Percentiles rank a stretch among this genome's conserved stretches.
Evolutionary conservation across 2,329 filamentous ascomycete genomes (phyloP).

Genomic region (Xylariaceae sp.): DNA sequence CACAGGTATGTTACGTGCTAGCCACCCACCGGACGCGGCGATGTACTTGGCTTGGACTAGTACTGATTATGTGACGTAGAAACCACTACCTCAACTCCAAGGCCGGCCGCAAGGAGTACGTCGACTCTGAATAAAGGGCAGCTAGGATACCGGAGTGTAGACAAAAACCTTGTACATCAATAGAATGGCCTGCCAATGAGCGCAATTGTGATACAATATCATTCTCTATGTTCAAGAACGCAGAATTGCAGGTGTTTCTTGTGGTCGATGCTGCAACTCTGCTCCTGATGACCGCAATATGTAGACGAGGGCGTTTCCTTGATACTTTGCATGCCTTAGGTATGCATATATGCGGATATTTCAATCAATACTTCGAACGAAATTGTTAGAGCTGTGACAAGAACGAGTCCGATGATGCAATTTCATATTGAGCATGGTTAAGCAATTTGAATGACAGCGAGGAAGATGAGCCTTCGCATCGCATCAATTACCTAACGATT

Average conservation of each 20-base stretch:
- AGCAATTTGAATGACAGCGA: no score
- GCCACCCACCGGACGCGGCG: not conserved
- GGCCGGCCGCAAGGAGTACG: conserved; percentile 28
- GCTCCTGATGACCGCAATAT: no score
- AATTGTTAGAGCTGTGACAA: no score
- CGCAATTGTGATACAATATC: conserved; percentile 7
- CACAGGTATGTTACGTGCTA: conserved; percentile 61
- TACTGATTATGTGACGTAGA: conserved; percentile 18
- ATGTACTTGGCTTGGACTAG: not conserved
- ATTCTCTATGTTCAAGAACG: conserved; percentile 8
- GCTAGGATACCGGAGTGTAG: conserved; percentile 19
- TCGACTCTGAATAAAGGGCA: conserved; percentile 21
- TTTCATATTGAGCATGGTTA: no score
- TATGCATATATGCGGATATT: no score
- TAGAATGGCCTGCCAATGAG: conserved; percentile 21
- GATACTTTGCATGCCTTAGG: no score
- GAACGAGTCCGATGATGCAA: no score
- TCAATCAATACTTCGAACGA: no score
- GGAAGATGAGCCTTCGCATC: no score
- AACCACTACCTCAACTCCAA: conserved; percentile 35
- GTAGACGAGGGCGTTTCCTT: no score
- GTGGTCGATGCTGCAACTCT: no score
- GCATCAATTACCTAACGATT: no score
- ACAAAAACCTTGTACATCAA: conserved; percentile 30
- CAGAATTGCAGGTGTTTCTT: not conserved